Evolutionary conservation across 108 stramenopile species (phyloP), one percentile per base, ranked within the genome.

Genomic region (Seminavis robusta): DNA sequence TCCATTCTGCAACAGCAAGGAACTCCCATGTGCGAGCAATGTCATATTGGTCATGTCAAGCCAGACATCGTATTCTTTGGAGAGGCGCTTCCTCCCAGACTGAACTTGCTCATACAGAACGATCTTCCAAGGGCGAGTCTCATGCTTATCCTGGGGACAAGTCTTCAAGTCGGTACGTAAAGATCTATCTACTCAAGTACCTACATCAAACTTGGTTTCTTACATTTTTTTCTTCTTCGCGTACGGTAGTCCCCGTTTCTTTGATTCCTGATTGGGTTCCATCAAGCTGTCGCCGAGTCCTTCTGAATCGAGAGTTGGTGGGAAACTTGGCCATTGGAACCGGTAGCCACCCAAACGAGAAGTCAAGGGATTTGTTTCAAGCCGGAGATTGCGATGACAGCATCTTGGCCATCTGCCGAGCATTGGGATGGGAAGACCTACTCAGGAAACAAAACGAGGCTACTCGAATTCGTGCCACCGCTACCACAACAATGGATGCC

Each of bases 61-160:
- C 97, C 97, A 13, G 92, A 96, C 62, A 95, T 98, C 66, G 92
- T 94, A 10, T 98, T 98, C 58, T 98, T 98, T 73, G 97, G 97
- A 0, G 97, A 98, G 61, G 59, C 36, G n/a, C 60, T 95, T 27
- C 94, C 96, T 5, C 17, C 25, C 13, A 63, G 74, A 21, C 95
- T 92, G 59, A 67, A 76, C 43, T 34, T 40, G 6, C 33, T 75
- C 47, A 52, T 87, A 19, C 60, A 45, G 21, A 52, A 57, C 27
- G 89, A 92, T 59, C 53, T 79, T 39, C 56, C 60, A 11, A 56
- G 67, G 15, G 72, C 80, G n/a, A 88, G 92, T 59, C 56, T 94
- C 32, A 30, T 93, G 7, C 51, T 97, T 15, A 83, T 95, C 15
- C 79, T 95, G 83, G 96, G 96, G 45, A 95, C 96, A 4, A 69